A percentile compares a stretch with the other conserved stretches of the same genome.
These are phyloP conservation scores for Seiridium cupressi DNA, from an alignment of 2,329 filamentous ascomycete species.

Conservation along the genomic window DNA sequence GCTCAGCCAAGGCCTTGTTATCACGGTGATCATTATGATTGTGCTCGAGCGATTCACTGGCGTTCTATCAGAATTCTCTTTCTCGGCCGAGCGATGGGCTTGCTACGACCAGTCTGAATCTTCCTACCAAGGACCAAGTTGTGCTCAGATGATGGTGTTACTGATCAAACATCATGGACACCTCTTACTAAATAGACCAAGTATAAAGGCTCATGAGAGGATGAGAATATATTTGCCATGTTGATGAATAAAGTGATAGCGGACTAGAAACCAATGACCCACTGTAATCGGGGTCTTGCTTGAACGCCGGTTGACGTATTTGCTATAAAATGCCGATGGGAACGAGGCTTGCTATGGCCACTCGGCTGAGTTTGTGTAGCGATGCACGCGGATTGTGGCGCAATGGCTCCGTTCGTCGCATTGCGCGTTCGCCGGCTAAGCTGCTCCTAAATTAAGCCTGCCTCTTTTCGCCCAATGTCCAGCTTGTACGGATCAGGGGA, in stretches of 20 bases:
- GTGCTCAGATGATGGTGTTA: neutral
- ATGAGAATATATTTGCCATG: neutral
- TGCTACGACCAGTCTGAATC: no score
- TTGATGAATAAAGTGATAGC: no score
- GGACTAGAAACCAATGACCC: no score
- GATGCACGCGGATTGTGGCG: neutral
- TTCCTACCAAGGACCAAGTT: no score
- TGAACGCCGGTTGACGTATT: no score
- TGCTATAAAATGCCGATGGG: no score
- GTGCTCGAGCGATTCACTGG: neutral
- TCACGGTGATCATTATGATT: neutral
- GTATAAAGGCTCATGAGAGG: neutral
- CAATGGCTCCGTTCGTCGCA: neutral
- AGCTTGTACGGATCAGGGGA: neutral
- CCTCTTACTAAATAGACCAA: constrained; percentile 1
- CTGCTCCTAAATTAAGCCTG: neutral
- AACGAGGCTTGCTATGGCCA: no score
- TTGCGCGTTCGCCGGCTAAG: constrained; percentile 5
- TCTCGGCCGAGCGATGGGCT: no score
- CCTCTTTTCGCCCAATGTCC: neutral
- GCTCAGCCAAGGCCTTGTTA: no score
- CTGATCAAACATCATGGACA: neutral
- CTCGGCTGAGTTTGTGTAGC: no score
- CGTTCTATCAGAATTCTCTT: neutral
- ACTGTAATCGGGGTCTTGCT: no score